phyloP scores from a whole-genome alignment of 768 basidiomycete species.

The Mycena latifolia region DNA sequence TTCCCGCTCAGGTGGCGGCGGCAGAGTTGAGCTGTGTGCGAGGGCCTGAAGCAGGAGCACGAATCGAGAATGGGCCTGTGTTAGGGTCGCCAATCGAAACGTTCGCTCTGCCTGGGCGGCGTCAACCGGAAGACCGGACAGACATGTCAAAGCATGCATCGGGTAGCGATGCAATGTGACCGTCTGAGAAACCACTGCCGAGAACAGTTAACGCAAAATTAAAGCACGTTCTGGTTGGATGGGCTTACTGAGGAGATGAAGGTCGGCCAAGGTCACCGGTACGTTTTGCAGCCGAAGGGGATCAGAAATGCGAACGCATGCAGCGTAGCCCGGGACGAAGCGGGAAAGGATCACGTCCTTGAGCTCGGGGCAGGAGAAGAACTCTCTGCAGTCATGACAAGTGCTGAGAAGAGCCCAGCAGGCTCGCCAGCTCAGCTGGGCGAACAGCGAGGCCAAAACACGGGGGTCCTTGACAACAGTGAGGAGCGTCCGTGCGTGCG shows the following conservation, averaged over 20 bases:
- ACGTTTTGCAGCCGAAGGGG: slow-evolving; percentile 57
- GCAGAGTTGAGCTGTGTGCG: slow-evolving; percentile 69
- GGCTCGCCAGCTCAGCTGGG: slow-evolving; percentile 53
- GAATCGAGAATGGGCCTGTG: slow-evolving; percentile 79
- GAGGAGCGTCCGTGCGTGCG: slow-evolving; percentile 16
- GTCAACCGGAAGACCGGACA: slow-evolving; percentile 54
- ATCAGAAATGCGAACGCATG: slow-evolving; percentile 57
- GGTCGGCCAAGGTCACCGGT: slow-evolving; percentile 66
- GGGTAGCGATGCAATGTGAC: slow-evolving; percentile 80
- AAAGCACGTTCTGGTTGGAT: slow-evolving; percentile 12
- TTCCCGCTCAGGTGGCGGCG: slow-evolving; percentile 61
- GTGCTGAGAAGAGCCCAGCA: slow-evolving; percentile 54
- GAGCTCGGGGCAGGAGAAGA: slow-evolving; percentile 45
- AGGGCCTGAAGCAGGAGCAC: slow-evolving; percentile 81
- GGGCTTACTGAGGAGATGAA: slow-evolving; percentile 75
- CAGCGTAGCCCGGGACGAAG: slow-evolving; percentile 70
- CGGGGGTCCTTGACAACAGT: slow-evolving; percentile 31
- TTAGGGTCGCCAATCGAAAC: slow-evolving; percentile 57
- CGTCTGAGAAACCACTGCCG: slow-evolving; percentile 72
- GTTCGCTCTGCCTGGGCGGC: slow-evolving; percentile 45
- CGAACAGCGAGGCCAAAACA: slow-evolving; percentile 44
- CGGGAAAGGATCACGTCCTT: slow-evolving; percentile 57
- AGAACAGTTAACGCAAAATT: slow-evolving; percentile 28
- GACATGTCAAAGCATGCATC: slow-evolving; percentile 68
- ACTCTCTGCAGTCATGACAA: slow-evolving; percentile 45